Percentiles rank a stretch among this genome's conserved stretches.
These are phyloP conservation scores for Harrya chromipes DNA, from an alignment of 768 basidiomycete genomes.

Conservation along the genomic window DNA sequence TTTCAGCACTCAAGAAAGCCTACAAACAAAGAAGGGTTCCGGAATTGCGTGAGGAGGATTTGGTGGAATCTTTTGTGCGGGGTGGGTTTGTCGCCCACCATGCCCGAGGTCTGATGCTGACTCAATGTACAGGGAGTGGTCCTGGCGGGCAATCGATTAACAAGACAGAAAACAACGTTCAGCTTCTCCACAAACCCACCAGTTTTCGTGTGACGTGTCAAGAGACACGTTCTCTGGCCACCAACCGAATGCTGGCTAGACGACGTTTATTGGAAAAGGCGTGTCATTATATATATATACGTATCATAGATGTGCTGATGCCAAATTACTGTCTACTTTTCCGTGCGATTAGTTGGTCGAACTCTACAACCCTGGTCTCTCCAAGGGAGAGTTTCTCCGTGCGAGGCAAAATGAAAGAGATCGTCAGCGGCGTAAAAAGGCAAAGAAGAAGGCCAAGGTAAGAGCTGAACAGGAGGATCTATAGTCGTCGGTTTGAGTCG, in stretches of 20 bases:
- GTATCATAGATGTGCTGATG: slow-evolving; percentile 19
- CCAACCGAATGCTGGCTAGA: slow-evolving; percentile 78
- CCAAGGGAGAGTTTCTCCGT: slow-evolving; percentile 61
- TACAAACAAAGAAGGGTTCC: slow-evolving; percentile 63
- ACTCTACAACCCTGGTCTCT: slow-evolving; percentile 70
- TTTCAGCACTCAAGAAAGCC: slow-evolving; percentile 68
- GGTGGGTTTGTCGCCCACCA: slow-evolving; percentile 44
- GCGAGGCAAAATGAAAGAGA: slow-evolving; percentile 79
- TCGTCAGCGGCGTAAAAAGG: slow-evolving; percentile 71
- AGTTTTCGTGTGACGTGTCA: slow-evolving; percentile 86
- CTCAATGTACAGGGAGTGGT: slow-evolving; percentile 61
- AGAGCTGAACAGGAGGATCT: slow-evolving; percentile 23
- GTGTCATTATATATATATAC: slow-evolving; percentile 34
- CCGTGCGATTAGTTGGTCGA: slow-evolving; percentile 57
- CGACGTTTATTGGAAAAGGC: slow-evolving; percentile 74
- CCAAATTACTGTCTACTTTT: slow-evolving; percentile 2
- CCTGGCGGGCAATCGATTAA: slow-evolving; percentile 98
- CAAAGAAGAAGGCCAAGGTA: slow-evolving; percentile 57
- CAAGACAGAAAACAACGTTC: slow-evolving; percentile 91
- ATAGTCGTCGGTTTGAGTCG: slow-evolving; percentile 6
- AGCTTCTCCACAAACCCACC: slow-evolving; percentile 84
- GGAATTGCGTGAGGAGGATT: slow-evolving; percentile 69
- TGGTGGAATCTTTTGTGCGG: slow-evolving; percentile 86
- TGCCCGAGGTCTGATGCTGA: slow-evolving; percentile 6
- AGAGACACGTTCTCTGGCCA: slow-evolving; percentile 77